Evolutionary conservation across 768 basidiomycete genomes (phyloP).

Genomic region (Xerocomellus amylosporus): DNA sequence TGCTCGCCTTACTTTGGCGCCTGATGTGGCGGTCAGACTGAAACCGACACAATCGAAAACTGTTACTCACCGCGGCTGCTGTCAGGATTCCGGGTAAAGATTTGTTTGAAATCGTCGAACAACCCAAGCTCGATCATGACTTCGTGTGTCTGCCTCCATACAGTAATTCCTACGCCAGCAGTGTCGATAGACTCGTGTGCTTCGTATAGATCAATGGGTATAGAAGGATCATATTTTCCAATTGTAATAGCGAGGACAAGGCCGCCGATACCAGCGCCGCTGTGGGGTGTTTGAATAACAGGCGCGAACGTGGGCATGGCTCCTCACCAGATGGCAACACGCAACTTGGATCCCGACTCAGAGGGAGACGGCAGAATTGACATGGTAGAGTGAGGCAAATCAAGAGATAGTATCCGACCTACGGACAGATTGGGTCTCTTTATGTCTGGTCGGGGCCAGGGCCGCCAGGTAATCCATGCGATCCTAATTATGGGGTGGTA

Average conservation of each 20-base stretch:
- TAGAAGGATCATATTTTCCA: slow-evolving; percentile 27
- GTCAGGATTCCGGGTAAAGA: slow-evolving; percentile 7
- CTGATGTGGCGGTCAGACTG: slow-evolving; percentile 25
- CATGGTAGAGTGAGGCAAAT: too few species aligned
- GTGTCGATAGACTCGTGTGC: slow-evolving; percentile 38
- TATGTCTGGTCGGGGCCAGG: not conserved
- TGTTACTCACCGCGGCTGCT: slow-evolving; percentile 11
- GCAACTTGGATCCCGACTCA: slow-evolving; percentile 8
- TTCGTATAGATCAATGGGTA: slow-evolving; percentile 46
- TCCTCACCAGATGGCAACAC: slow-evolving; percentile 24
- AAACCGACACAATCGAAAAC: slow-evolving; percentile 3
- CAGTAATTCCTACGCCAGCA: slow-evolving; percentile 41
- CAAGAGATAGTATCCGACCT: too few species aligned
- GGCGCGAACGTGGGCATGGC: too few species aligned
- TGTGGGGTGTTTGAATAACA: slow-evolving; percentile 3
- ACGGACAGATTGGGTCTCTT: too few species aligned
- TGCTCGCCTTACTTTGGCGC: slow-evolving; percentile 8
- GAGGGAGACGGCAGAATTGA: not conserved
- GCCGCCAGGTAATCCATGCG: not conserved
- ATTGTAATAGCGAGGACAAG: slow-evolving; percentile 42
- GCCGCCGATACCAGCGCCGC: slow-evolving; percentile 43
- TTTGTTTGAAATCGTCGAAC: slow-evolving; percentile 29
- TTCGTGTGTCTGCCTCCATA: slow-evolving; percentile 45
- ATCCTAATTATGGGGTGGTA: not conserved
- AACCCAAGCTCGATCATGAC: slow-evolving; percentile 44